A percentile compares a stretch with the other conserved stretches of the same genome.
phyloP scores from a whole-genome alignment of 257 asterid genomes.

The Avicennia marina region DNA sequence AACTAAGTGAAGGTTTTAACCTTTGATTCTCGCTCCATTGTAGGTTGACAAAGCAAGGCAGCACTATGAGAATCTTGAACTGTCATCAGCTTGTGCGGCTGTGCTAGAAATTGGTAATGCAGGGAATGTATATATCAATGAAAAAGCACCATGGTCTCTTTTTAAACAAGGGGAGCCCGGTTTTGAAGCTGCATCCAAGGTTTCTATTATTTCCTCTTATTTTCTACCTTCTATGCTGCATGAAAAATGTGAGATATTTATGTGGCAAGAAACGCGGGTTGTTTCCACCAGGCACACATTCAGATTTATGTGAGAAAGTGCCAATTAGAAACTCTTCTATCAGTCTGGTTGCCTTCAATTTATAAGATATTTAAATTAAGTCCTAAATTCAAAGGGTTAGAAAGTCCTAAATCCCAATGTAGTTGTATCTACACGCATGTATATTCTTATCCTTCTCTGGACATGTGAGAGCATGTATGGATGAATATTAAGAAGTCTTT shows the following conservation, averaged over 20 bases:
- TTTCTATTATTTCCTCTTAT: slow-evolving; percentile 15
- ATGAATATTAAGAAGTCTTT: not conserved
- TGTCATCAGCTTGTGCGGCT: slow-evolving; percentile 89
- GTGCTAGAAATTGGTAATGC: slow-evolving; percentile 82
- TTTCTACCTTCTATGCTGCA: too few relatives aligned
- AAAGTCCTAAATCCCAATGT: not conserved
- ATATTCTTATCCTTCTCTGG: too few relatives aligned
- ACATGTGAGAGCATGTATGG: not conserved
- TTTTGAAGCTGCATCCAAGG: slow-evolving; percentile 86
- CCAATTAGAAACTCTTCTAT: not conserved
- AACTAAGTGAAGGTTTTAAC: not conserved
- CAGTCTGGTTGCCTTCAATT: not conserved
- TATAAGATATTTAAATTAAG: too few relatives aligned
- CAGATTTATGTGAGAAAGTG: not conserved
- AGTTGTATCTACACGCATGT: not conserved
- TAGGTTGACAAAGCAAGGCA: slow-evolving; percentile 49
- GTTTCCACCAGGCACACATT: not conserved
- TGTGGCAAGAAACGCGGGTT: not conserved
- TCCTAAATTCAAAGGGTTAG: too few relatives aligned
- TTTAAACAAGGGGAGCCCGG: slow-evolving; percentile 85
- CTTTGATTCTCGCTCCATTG: not conserved
- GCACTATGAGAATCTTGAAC: slow-evolving; percentile 72
- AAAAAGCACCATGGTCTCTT: slow-evolving; percentile 87
- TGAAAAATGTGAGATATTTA: not conserved
- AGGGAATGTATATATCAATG: slow-evolving; percentile 73